These are phyloP conservation scores for Leptographium flavum DNA, from an alignment of 2,329 filamentous ascomycete genomes.

Conservation along the genomic window DNA sequence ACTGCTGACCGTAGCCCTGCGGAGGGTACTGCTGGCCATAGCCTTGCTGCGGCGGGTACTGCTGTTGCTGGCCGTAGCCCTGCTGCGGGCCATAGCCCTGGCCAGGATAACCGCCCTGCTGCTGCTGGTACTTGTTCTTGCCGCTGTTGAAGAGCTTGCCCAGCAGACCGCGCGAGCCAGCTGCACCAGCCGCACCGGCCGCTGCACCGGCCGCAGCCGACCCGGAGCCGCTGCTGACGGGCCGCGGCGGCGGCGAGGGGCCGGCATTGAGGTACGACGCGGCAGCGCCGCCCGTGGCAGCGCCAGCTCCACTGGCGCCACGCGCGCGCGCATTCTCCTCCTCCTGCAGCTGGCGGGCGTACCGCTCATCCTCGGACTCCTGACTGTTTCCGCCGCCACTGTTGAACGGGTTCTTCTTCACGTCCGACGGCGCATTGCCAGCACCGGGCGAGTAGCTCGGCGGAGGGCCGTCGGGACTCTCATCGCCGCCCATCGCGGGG, in stretches of 20 bases:
- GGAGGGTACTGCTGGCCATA: conserved; percentile 11
- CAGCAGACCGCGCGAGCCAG: conserved; percentile 30
- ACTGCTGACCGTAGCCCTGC: conserved; percentile 18
- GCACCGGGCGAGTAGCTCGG: conserved; percentile 47
- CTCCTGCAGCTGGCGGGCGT: conserved; percentile 66
- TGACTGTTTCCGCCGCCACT: conserved; percentile 12
- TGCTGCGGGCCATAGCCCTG: conserved; percentile 11
- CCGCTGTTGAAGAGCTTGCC: conserved; percentile 38
- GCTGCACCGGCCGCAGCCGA: background rate
- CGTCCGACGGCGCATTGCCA: conserved; percentile 31
- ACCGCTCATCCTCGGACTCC: conserved; percentile 51
- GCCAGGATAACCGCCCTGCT: conserved; percentile 13
- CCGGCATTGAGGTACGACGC: conserved; percentile 21
- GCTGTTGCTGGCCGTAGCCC: conserved; percentile 14
- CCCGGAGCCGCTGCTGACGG: background rate
- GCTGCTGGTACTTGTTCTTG: conserved; percentile 16
- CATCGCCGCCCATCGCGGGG: conserved; percentile 35
- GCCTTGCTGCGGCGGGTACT: conserved; percentile 12
- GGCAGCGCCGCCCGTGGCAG: conserved; percentile 16
- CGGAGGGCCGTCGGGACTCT: conserved; percentile 43
- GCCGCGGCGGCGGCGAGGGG: conserved; percentile 12
- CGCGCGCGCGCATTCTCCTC: conserved; percentile 59
- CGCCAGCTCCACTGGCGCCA: conserved; percentile 15
- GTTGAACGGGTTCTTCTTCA: conserved; percentile 60
- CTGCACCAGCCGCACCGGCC: conserved; percentile 3